A percentile compares a stretch with the other conserved stretches of the same genome.
Conservation (phyloP, 306 rosid genomes). For the Medicago lupulina region DNA sequence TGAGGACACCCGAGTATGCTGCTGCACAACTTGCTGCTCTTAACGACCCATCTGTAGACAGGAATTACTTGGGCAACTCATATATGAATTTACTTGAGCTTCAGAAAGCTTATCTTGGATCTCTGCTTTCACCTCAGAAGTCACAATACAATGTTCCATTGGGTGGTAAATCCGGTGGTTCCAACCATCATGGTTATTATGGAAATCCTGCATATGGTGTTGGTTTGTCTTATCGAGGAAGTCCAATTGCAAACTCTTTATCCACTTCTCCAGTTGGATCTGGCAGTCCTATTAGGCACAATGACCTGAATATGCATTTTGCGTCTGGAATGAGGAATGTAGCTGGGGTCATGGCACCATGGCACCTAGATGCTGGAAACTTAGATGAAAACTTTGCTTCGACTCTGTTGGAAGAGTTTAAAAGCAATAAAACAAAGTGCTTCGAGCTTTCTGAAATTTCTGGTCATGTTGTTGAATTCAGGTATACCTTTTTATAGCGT, state of each 20-base stretch:
- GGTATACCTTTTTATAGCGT: conserved; percentile 49
- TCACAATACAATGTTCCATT: conserved; percentile 73
- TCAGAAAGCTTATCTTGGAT: conserved; percentile 85
- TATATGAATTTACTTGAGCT: conserved; percentile 82
- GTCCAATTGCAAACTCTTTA: conserved; percentile 75
- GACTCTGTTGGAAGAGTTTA: conserved; percentile 85
- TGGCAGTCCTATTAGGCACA: conserved; percentile 90
- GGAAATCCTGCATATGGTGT: conserved; percentile 81
- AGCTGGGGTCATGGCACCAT: conserved; percentile 78
- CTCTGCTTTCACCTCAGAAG: conserved; percentile 79
- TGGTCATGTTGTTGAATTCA: conserved; percentile 72
- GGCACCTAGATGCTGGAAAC: conserved; percentile 84
- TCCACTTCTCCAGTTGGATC: conserved; percentile 77
- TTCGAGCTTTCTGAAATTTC: conserved; percentile 85
- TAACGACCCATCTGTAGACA: conserved; percentile 74
- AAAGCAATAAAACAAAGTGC: conserved; percentile 81
- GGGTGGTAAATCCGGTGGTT: conserved; percentile 69
- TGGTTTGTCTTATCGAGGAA: conserved; percentile 86
- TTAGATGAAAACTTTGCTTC: conserved; percentile 78
- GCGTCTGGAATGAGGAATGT: conserved; percentile 88
- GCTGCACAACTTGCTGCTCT: conserved; percentile 82
- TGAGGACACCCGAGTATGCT: conserved; percentile 86
- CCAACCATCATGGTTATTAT: conserved; percentile 83
- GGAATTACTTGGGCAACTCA: conserved; percentile 73
- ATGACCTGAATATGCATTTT: conserved; percentile 73